These are phyloP conservation scores for Pochonia chlamydosporia DNA, from an alignment of 2,329 filamentous ascomycete genomes.

Conservation along the genomic window DNA sequence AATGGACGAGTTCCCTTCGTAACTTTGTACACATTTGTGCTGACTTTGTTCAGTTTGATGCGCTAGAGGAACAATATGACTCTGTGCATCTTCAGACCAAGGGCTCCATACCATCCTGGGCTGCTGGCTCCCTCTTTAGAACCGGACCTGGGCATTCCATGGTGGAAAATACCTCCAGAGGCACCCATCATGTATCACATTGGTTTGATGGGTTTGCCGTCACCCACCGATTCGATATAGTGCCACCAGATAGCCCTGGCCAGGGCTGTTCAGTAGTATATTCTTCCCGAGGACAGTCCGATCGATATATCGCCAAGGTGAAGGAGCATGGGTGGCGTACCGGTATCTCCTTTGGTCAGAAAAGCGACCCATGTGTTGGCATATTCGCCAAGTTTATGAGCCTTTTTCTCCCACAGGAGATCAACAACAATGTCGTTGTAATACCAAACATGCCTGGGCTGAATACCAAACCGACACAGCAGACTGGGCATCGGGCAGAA, in stretches of 20 bases:
- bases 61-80: slow-evolving; percentile 57
- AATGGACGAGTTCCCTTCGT: background rate
- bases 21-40: background rate
- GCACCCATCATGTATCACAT: slow-evolving; percentile 59
- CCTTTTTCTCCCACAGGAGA: slow-evolving; percentile 38
- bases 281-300: slow-evolving; percentile 63
- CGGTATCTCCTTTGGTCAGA: slow-evolving; percentile 62
- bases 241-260: slow-evolving; percentile 29
- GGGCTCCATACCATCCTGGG: slow-evolving; percentile 65
- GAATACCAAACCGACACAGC: slow-evolving; percentile 7
- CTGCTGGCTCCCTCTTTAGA: slow-evolving; percentile 65
- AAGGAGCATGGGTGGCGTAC: slow-evolving; percentile 52
- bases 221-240: slow-evolving; percentile 67
- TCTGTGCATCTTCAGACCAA: slow-evolving; percentile 58
- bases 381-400: slow-evolving; percentile 68
- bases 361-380: slow-evolving; percentile 66
- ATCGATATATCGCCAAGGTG: slow-evolving; percentile 56
- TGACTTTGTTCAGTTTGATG: slow-evolving; percentile 53
- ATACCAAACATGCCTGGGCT: slow-evolving; percentile 59
- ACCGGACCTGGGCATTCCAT: slow-evolving; percentile 65
- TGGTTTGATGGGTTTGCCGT: slow-evolving; percentile 79
- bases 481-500: slow-evolving; percentile 28
- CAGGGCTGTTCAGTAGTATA: slow-evolving; percentile 49
- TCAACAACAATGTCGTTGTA: slow-evolving; percentile 61
- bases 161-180: slow-evolving; percentile 50